Evolutionary conservation across 1,284 basidiomycete genomes (phyloP).

Genomic region (Neolentinus lepideus): DNA sequence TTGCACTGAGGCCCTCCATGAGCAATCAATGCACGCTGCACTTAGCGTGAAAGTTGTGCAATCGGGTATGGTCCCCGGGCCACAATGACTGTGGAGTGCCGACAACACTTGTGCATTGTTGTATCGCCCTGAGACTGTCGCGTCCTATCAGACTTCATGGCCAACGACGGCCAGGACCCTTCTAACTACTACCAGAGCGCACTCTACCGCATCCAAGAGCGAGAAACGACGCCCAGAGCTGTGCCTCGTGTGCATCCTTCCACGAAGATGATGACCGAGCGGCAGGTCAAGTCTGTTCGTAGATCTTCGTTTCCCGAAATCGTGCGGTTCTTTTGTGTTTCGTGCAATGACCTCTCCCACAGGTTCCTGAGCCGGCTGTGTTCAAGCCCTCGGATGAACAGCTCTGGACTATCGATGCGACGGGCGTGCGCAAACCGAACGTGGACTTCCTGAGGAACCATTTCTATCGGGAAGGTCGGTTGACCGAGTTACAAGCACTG

Average conservation of each 20-base stretch:
- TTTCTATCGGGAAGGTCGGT: slow-evolving; percentile 85
- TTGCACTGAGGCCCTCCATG: too few species aligned
- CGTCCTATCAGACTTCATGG: slow-evolving; percentile 7
- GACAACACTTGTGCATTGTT: background rate
- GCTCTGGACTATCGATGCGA: slow-evolving; percentile 24
- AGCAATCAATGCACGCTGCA: too few species aligned
- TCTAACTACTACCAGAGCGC: slow-evolving; percentile 12
- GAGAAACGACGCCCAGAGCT: background rate
- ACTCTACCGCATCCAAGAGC: slow-evolving; percentile 16
- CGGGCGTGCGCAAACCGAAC: slow-evolving; percentile 59
- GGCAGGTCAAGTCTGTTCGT: slow-evolving; percentile 17
- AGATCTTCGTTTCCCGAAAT: slow-evolving; percentile 7
- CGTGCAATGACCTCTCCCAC: background rate
- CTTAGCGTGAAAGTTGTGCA: too few species aligned
- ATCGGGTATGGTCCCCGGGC: background rate
- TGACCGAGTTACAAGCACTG: slow-evolving; percentile 85
- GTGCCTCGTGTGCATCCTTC: background rate
- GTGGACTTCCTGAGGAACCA: slow-evolving; percentile 87
- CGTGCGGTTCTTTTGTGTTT: background rate
- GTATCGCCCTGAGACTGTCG: background rate
- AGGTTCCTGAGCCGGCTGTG: slow-evolving; percentile 25
- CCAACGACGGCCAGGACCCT: slow-evolving; percentile 4
- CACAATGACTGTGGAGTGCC: background rate
- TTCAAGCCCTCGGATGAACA: slow-evolving; percentile 26
- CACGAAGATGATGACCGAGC: slow-evolving; percentile 12